Evolutionary conservation across 495 filamentous ascomycete species (phyloP), one percentile per base, ranked within the genome.

Genomic region (Glutinoglossum americanum): DNA sequence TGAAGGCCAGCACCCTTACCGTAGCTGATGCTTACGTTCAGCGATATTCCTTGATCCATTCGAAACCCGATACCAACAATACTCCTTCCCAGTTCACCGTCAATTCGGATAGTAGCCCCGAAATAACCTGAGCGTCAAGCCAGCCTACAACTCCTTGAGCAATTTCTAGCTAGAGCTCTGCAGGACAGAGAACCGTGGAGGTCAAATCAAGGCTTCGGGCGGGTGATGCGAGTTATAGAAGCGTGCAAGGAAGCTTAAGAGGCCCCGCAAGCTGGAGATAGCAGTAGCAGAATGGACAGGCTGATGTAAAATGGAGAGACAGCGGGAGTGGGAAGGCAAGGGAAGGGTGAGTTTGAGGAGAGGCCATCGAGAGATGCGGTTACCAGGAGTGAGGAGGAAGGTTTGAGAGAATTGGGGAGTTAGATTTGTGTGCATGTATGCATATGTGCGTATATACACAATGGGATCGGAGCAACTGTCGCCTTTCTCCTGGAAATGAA

Each of bases 131-230:
- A 83, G 64, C 72, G 69, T 64, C 72, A 79, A 68, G 67, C 80
- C 63, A 85, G 87, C 69, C 79, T 93, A 23, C 85, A 84, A 32
- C 75, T 90, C 49, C 87, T 87, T 13, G 83, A 90, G 1, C 70
- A 89, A 39, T 85, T 86, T 83, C 83, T n/a, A 86, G 85, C 69
- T 89, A 79, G 78, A 80, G 87, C 64, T 83, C 82, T 7, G 71
- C 74, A 55, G 85, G 89, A 58, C 72, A 73, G 47, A 71, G 78
- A 58, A 83, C 71, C 25, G 78, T 84, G 64, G 82, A 83, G 62
- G 80, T 86, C 45, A 79, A 81, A 54, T 78, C 77, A 32, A 83
- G 83, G 25, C 68, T 76, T 39, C 37, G 75, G 0, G 62, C 71
- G 56, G 70, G 65, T 33, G 77, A 80, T 49, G 67, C 81, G 55